A percentile compares a stretch with the other conserved stretches of the same genome.
Evolutionary conservation across 2,329 filamentous ascomycete species (phyloP).

Genomic region (Neopestalotiopsis clavispora): DNA sequence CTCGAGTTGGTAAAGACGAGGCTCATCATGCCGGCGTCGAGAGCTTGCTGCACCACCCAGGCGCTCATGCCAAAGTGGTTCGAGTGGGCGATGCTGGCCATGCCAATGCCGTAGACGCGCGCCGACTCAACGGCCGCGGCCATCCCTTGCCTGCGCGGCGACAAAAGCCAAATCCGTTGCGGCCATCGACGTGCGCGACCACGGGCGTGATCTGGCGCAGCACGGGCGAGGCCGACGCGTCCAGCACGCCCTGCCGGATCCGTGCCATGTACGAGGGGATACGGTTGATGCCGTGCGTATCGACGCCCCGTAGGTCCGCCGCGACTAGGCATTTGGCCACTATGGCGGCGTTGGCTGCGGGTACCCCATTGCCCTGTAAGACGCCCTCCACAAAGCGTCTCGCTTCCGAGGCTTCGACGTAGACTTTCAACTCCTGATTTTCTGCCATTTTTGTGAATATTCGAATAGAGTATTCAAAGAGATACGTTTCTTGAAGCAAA

Average conservation of each 20-base stretch:
- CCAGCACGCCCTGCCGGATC: conserved; percentile 71
- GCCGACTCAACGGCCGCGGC: conserved; percentile 70
- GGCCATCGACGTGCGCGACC: conserved; percentile 69
- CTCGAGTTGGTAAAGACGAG: conserved; percentile 75
- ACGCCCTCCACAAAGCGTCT: conserved; percentile 56
- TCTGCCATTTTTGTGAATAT: conserved; percentile 7
- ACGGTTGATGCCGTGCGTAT: conserved; percentile 80
- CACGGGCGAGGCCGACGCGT: conserved; percentile 62
- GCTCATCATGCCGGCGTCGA: conserved; percentile 73
- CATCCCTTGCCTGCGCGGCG: conserved; percentile 69
- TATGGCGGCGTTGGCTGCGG: conserved; percentile 60
- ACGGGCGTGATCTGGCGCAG: conserved; percentile 70
- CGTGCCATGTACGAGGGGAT: conserved; percentile 80
- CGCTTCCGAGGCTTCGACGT: conserved; percentile 46
- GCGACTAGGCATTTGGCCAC: conserved; percentile 72
- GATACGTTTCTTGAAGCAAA: not conserved
- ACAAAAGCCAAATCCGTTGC: conserved; percentile 81
- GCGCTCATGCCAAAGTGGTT: conserved; percentile 88
- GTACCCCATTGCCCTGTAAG: conserved; percentile 65
- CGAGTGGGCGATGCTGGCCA: conserved; percentile 76
- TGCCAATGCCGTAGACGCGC: conserved; percentile 69
- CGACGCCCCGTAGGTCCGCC: conserved; percentile 78
- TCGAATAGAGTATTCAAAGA: no score
- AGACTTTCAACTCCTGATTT: conserved; percentile 26
- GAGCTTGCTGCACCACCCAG: conserved; percentile 78